Evolutionary conservation across 345 rosid species (phyloP).

Genomic region (Angophora floribunda): DNA sequence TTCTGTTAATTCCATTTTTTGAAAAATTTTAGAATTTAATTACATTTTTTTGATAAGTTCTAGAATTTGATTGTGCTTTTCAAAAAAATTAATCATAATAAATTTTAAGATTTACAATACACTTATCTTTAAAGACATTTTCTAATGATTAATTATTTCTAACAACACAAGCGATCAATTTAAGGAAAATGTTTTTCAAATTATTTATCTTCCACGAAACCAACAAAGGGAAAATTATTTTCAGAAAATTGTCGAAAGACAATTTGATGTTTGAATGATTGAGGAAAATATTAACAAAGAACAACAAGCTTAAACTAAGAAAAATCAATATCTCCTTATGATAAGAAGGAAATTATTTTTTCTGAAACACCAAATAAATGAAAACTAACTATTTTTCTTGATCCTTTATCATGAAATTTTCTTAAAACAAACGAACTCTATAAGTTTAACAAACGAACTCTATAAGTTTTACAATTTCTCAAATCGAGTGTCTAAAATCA

Average conservation of each 20-base stretch:
- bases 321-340: too few relatives aligned
- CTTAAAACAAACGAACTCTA: not conserved
- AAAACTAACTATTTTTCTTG: not conserved
- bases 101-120: accelerated
- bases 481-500: not conserved
- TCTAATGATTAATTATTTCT: accelerated
- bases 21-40: accelerated
- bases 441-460: not conserved
- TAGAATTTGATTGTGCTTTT: too few relatives aligned
- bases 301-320: not conserved
- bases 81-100: too few relatives aligned
- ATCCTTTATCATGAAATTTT: too few relatives aligned
- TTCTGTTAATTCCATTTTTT: accelerated
- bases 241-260: too few relatives aligned
- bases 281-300: accelerated
- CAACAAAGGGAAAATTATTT: accelerated
- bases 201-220: not conserved
- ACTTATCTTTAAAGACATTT: too few relatives aligned
- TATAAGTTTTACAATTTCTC: not conserved
- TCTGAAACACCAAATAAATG: not conserved
- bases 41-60: accelerated
- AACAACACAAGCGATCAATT: accelerated
- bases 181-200: accelerated
- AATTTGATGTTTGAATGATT: not conserved
- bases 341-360: not conserved